Conservation (phyloP, 192 early-diverging fungal species). For the Podochytrium sp. region DNA sequence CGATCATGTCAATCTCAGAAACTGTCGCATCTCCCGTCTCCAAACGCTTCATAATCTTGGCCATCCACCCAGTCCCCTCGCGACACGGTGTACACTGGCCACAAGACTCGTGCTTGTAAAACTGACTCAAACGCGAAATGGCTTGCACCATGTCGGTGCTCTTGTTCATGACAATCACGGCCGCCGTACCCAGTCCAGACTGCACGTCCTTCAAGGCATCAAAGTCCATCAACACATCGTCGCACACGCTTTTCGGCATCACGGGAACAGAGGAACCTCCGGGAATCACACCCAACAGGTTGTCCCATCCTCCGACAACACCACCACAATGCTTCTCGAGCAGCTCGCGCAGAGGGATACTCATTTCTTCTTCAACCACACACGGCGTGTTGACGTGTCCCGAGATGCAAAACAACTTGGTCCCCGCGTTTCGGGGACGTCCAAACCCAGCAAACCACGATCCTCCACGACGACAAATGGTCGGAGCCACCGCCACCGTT, state of each 20-base stretch:
- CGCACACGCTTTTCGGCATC: slow-evolving; percentile 81
- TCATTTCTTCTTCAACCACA: slow-evolving; percentile 99
- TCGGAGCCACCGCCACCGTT: slow-evolving; percentile 97
- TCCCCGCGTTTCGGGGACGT: slow-evolving; percentile 89
- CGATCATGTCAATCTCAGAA: slow-evolving; percentile 94
- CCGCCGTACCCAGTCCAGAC: slow-evolving; percentile 94
- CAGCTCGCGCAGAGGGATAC: slow-evolving; percentile 90
- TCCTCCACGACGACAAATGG: slow-evolving; percentile 88
- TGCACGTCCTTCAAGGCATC: slow-evolving; percentile 93
- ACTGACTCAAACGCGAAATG: slow-evolving; percentile 88
- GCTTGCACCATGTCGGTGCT: slow-evolving; percentile 92
- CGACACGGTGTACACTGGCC: slow-evolving; percentile 99
- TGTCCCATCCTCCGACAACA: slow-evolving; percentile 98
- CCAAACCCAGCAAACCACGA: slow-evolving; percentile 95
- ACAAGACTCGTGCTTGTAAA: slow-evolving; percentile 98
- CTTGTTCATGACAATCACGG: slow-evolving; percentile 99
- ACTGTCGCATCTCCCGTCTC: slow-evolving; percentile 80
- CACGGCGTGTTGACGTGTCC: slow-evolving; percentile 98
- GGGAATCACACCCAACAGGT: slow-evolving; percentile 94
- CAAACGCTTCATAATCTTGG: slow-evolving; percentile 95
- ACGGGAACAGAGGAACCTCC: slow-evolving; percentile 96
- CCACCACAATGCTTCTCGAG: slow-evolving; percentile 97
- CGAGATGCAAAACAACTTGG: slow-evolving; percentile 97
- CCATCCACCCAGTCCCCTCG: slow-evolving; percentile 94
- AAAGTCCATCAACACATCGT: slow-evolving; percentile 97